Evolutionary conservation across 2,329 filamentous ascomycete species (phyloP).

Genomic region (Scopulariopsis brevicaulis): DNA sequence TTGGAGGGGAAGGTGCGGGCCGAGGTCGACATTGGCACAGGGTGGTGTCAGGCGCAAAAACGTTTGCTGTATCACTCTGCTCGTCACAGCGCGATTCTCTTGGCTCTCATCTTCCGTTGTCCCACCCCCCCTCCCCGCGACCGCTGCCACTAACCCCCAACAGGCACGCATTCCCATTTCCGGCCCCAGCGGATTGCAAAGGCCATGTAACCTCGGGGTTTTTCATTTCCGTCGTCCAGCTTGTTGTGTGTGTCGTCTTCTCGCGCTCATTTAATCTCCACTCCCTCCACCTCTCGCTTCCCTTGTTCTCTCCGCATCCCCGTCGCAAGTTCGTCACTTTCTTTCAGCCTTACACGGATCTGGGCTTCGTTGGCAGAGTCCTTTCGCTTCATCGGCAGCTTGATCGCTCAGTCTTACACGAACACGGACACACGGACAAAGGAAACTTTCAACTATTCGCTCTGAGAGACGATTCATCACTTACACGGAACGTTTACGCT

Average conservation of each 20-base stretch:
- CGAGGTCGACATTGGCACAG: neutral
- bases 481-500: constrained; percentile 3
- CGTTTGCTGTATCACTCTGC: neutral
- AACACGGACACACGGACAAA: constrained; percentile 6
- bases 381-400: constrained; percentile 13
- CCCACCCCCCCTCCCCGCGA: neutral
- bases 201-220: neutral
- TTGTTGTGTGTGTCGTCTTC: neutral
- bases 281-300: neutral
- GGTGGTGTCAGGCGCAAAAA: neutral
- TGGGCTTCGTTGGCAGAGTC: constrained; percentile 49
- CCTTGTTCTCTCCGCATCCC: neutral
- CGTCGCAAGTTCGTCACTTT: constrained; percentile 1
- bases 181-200: neutral
- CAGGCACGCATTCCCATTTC: neutral
- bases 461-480: constrained; percentile 7
- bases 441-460: constrained; percentile 4
- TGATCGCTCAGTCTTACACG: constrained; percentile 16
- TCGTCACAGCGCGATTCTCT: neutral
- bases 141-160: neutral
- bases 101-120: neutral
- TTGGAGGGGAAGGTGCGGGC: neutral
- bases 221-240: neutral
- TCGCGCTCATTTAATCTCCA: neutral
- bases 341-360: constrained; percentile 10